Evolutionary conservation across 2,329 filamentous ascomycete genomes (phyloP).

Genomic region (Cercospora sojina): DNA sequence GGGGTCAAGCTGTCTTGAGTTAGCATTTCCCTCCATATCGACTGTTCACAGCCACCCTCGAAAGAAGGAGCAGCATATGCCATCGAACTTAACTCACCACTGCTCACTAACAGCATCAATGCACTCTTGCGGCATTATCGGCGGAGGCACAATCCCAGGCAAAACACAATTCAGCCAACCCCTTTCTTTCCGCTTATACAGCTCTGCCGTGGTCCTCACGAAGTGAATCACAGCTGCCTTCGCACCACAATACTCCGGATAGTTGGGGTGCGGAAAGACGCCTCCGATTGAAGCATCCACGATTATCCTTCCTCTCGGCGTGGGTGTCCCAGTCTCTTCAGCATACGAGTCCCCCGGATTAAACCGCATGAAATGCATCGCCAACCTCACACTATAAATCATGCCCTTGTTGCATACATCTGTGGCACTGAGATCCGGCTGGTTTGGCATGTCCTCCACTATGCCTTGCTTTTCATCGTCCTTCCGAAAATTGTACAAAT

Average conservation of each 20-base stretch:
- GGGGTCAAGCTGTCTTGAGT: constrained; percentile 39
- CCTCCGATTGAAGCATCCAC: constrained; percentile 41
- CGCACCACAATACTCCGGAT: constrained; percentile 53
- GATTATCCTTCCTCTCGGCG: constrained; percentile 4
- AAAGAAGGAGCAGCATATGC: background rate
- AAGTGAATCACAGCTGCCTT: constrained; percentile 51
- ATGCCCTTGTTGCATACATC: constrained; percentile 55
- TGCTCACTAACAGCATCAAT: constrained; percentile 28
- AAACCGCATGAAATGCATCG: constrained; percentile 56
- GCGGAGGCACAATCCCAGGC: constrained; percentile 49
- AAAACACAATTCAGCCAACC: constrained; percentile 48
- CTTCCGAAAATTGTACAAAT: constrained; percentile 43
- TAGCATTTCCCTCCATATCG: background rate
- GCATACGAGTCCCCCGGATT: constrained; percentile 40
- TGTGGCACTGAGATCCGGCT: constrained; percentile 48
- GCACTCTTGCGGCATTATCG: constrained; percentile 48
- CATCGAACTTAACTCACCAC: background rate
- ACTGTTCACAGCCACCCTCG: background rate
- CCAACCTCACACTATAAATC: constrained; percentile 51
- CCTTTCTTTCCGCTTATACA: constrained; percentile 37
- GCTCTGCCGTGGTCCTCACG: constrained; percentile 42
- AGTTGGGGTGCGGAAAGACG: constrained; percentile 46
- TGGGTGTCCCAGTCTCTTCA: background rate
- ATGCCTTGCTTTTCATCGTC: background rate
- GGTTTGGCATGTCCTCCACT: constrained; percentile 42